Base-by-base conservation (phyloP, 495 filamentous ascomycete genomes). In the Xylaria telfairii region DNA sequence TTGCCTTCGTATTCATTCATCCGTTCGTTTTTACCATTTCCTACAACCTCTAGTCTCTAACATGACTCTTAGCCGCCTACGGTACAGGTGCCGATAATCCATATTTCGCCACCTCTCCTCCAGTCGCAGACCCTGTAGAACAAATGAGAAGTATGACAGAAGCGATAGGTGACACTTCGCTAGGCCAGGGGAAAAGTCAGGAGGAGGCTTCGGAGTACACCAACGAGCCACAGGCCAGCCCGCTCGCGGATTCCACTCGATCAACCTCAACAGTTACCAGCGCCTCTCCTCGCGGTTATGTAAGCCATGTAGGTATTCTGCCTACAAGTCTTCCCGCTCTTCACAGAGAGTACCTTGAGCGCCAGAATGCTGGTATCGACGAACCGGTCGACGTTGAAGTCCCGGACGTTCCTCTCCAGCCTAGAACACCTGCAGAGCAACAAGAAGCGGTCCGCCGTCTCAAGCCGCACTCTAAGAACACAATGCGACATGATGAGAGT, bases 281-380 rank as follows among this genome's bases (percentile, higher is more conserved):
- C 49, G 77, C 78, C 34, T 85, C 84, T 19, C 76, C 79, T n/a
- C 77, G 85, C 24, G 85, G 86, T 8, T 89, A 90, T 67, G 86
- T 92, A 42, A 95, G 90, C 80, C 95, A 94, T 71, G 92, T 99
- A 57, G 91, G 92, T 70, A 92, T 99, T 51, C 83, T 99, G 21
- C 93, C 96, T 6, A 96, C 92, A 66, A 96, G 92, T 79, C 80
- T 98, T 62, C 93, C 96, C 4, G 89, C 92, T 17, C 97, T 96
- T 62, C 96, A 98, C 77, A 90, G 89, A 46, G 94, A 94, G 41
- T 93, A 90, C 69, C 97, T 99, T 91, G 91, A 93, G 69, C 87
- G 89, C 68, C 88, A 88, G 65, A 87, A 85, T 47, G 84, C 83
- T 10, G 87, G 81, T 39, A 60, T 82, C 54, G 80, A 80, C 12